Base-by-base conservation (phyloP, 2,329 filamentous ascomycete genomes). In the Phaeosphaeriaceae sp. region DNA sequence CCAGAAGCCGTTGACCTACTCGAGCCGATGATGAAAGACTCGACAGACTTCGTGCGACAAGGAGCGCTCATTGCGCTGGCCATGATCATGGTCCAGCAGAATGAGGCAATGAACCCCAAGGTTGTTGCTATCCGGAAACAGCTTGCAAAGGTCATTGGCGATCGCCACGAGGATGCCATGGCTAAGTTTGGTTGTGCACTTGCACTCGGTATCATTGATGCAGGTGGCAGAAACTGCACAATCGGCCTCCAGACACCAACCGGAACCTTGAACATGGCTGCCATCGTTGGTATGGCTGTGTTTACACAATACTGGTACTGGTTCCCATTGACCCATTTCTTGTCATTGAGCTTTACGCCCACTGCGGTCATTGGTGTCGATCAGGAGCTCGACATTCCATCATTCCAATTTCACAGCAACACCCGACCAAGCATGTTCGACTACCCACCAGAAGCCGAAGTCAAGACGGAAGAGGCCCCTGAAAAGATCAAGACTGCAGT, bases 241-340 rank as follows among this genome's bases (percentile, higher is more conserved):
- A 98, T 99, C 68, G 94, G 94, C 27, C 85, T 99, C 41, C 95
- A 99, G 79, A 99, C 95, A 1, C 95, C 97, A 80, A 97, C 94
- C 0, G 96, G 96, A 64, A 99, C 97, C 76, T 88, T 99, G 66
- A 98, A 99, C 84, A 97, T 99, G 93, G 89, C 93, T 19, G 96
- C 92, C 61, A 96, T 99, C 66, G 93, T 99, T 19, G 96, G 95
- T 67, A 97, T 97, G 89, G 94, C 93, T 25, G 91, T 99, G 53
- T 99, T 99, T 81, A 96, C 93, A 9, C 95, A 99, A 78, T 99
- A 99, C 83, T 99, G 95, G 95, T 99, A 99, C 83, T 99, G 95
- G 95, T 99, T 99, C 87, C 95, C 95, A 59, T 90, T 98, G 71
- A 96, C 95, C 27, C 95, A 99, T 80, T 99, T 99, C 87, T 79